Evolutionary conservation across 306 rosid genomes (phyloP).

Genomic region (Purshia tridentata): DNA sequence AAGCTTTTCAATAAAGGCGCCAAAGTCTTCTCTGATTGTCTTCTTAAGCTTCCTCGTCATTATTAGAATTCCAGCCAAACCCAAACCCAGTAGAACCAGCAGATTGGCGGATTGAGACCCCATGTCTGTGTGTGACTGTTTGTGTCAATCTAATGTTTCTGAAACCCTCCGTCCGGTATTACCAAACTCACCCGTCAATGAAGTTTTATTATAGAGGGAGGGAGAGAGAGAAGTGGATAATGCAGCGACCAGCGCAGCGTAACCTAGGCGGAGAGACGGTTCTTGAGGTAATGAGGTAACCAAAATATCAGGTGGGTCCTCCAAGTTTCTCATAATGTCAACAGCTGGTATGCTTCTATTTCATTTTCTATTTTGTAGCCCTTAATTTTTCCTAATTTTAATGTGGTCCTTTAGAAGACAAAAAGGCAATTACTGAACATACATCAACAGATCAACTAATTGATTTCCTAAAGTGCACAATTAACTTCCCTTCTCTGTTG

Average conservation of each 20-base stretch:
- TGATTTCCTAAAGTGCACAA: too few relatives aligned
- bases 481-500: too few relatives aligned
- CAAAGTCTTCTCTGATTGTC: conserved; percentile 64
- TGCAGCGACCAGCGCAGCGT: conserved; percentile 12
- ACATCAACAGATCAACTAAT: too few relatives aligned
- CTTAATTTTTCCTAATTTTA: too few relatives aligned
- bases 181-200: neutral
- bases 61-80: conserved; percentile 78
- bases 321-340: neutral
- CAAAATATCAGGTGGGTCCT: neutral
- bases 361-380: too few relatives aligned
- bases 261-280: conserved; percentile 15
- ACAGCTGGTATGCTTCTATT: too few relatives aligned
- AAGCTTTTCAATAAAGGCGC: conserved; percentile 72
- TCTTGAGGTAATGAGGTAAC: neutral
- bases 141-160: too few relatives aligned
- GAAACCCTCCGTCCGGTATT: conserved; percentile 12
- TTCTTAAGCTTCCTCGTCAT: conserved; percentile 71
- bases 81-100: conserved; percentile 80
- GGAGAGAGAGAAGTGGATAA: conserved; percentile 16
- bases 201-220: neutral
- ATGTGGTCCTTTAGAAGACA: too few relatives aligned
- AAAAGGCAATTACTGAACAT: too few relatives aligned
- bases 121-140: conserved; percentile 30
- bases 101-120: conserved; percentile 73